Evolutionary conservation across 345 rosid genomes (phyloP).

Genomic region (Eucalyptus pumila): DNA sequence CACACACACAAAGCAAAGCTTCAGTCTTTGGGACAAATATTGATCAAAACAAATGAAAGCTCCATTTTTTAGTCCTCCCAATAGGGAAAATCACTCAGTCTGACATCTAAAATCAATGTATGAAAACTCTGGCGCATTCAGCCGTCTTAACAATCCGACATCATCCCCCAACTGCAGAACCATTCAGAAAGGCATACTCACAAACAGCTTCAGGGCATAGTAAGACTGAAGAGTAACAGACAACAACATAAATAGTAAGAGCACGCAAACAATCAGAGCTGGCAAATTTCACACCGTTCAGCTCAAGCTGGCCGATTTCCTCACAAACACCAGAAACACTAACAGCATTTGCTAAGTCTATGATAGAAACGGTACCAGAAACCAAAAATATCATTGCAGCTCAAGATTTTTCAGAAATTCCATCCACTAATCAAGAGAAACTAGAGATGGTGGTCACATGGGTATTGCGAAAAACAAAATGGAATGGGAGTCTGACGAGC

Average conservation of each 20-base stretch:
- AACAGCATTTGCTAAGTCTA: neutral
- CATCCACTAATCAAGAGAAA: neutral
- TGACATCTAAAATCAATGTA: neutral
- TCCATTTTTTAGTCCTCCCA: neutral
- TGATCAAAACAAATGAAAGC: neutral
- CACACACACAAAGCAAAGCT: neutral
- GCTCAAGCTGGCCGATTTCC: neutral
- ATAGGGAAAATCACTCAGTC: neutral
- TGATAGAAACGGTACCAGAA: neutral
- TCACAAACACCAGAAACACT: neutral
- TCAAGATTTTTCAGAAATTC: neutral
- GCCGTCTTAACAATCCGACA: neutral
- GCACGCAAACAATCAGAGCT: neutral
- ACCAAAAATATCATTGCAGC: neutral
- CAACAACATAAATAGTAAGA: neutral
- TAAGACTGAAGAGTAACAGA: neutral
- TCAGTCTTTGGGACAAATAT: neutral
- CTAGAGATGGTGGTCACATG: neutral
- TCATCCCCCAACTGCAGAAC: neutral
- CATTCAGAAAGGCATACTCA: neutral
- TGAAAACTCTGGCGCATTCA: neutral
- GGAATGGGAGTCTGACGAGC: neutral
- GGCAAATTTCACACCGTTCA: neutral
- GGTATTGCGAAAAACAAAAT: neutral
- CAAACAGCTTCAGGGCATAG: conserved; percentile 9